Base-by-base conservation (phyloP, 805 yeast genomes). In the Yarrowia divulgata region DNA sequence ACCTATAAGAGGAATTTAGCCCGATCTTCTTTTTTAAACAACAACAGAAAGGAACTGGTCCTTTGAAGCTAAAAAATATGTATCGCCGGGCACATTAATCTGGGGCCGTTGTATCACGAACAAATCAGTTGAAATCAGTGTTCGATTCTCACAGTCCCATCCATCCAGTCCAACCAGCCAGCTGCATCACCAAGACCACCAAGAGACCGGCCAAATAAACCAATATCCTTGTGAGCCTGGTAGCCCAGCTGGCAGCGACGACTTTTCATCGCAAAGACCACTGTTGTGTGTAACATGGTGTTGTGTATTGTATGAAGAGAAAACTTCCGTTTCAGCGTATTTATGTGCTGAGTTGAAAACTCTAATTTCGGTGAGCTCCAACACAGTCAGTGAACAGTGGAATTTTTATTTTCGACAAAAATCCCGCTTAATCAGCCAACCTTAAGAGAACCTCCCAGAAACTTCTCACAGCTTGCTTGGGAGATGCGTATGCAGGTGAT, bases 11-110 rank as follows among this genome's bases (percentile, higher is more conserved):
- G 39, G 14, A 39, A 72, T 73, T 70, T 73, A 50, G 63, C 74
- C 72, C 70, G 70, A 52, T 70, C 75, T 72, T 73, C 75, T 73
- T 73, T 23, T 73, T 70, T 71, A 69, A 50, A 71, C 67, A 69
- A 71, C 74, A 71, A 69, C 72, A 48, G 64, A 67, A 67, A 62
- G 52, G 52, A 46, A 67, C 42, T 52, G 35, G 69, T 63, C 62
- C 62, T 34, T 39, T 67, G 70, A 60, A 64, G 57, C 62, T 68
- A 71, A 71, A 72, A 60, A 73, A 73, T 73, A 73, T 73, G 75
- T 73, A 73, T 73, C 69, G 73, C 71, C 64, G 71, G 69, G 74
- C 66, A 40, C 43, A 43, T 71, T 57, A 42, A n/a, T 73, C 72
- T 73, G n/a, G 73, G 72, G 67, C 70, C 57, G 68, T 67, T 37